Percentiles rank a stretch among this genome's conserved stretches.
Evolutionary conservation across 139 green algal species (phyloP).

Genomic region (Haematococcus lacustris): DNA sequence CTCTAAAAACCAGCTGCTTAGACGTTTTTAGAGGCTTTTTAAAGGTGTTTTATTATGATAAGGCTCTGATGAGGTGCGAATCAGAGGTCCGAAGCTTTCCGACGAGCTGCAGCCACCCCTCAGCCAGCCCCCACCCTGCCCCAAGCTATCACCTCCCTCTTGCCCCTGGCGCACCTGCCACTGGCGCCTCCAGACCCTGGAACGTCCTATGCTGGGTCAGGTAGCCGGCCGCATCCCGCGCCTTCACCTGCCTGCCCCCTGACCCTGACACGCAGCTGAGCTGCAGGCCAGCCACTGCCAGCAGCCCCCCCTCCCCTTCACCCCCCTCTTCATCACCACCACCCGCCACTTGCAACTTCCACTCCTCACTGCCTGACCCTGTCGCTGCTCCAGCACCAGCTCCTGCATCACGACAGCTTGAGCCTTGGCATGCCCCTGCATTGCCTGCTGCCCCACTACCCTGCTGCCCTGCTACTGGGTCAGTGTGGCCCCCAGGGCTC

Average conservation of each 20-base stretch:
- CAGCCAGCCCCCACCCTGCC: too few relatives aligned
- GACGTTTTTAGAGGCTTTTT: too few relatives aligned
- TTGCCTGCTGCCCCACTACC: background rate
- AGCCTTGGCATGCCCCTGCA: too few relatives aligned
- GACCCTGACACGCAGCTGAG: background rate
- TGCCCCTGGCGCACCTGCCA: slow-evolving; percentile 40
- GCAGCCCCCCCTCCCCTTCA: background rate
- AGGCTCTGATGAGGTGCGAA: too few relatives aligned
- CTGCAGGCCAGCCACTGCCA: background rate
- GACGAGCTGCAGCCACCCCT: too few relatives aligned
- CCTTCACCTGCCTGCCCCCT: background rate
- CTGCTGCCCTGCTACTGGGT: background rate
- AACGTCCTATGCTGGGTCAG: slow-evolving; percentile 54
- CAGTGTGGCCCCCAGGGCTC: background rate
- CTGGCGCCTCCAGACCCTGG: slow-evolving; percentile 64
- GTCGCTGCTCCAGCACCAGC: too few relatives aligned
- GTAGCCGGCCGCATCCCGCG: slow-evolving; percentile 58
- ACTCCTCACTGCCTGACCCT: background rate
- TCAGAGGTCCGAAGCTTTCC: too few relatives aligned
- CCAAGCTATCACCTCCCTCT: too few relatives aligned
- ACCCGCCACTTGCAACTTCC: background rate
- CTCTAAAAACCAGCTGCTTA: too few relatives aligned
- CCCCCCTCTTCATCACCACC: background rate
- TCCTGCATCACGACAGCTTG: too few relatives aligned
- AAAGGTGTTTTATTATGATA: too few relatives aligned